Evolutionary conservation across 2,329 filamentous ascomycete genomes (phyloP).

Genomic region (Clarireedia sp.): DNA sequence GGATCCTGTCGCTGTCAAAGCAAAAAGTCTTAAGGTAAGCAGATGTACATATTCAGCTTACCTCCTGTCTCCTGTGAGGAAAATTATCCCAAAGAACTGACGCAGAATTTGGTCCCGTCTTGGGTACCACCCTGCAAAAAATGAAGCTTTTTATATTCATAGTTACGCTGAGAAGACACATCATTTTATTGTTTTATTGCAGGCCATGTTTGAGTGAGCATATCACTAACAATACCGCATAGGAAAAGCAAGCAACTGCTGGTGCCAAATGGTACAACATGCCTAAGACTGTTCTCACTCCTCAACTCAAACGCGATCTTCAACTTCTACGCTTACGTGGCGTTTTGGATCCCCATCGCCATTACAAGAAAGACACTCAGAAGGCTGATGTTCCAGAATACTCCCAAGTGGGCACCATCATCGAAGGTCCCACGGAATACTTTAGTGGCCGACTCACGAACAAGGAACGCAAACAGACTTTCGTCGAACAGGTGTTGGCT

Average conservation of each 20-base stretch:
- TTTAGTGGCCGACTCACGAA: slow-evolving; percentile 73
- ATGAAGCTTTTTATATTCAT: slow-evolving; percentile 55
- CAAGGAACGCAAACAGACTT: slow-evolving; percentile 78
- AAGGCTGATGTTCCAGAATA: slow-evolving; percentile 64
- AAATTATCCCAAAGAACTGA: slow-evolving; percentile 68
- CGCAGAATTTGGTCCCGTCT: slow-evolving; percentile 69
- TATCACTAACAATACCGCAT: slow-evolving; percentile 16
- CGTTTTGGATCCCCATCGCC: slow-evolving; percentile 75
- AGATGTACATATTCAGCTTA: not conserved
- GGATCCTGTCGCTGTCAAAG: slow-evolving; percentile 41
- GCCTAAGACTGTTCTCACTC: slow-evolving; percentile 74
- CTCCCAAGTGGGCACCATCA: slow-evolving; percentile 79
- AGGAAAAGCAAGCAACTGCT: slow-evolving; percentile 51
- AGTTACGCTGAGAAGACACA: slow-evolving; percentile 57
- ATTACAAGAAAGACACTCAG: slow-evolving; percentile 56
- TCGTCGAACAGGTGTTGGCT: slow-evolving; percentile 76
- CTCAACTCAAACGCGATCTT: slow-evolving; percentile 80
- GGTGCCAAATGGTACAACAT: slow-evolving; percentile 83
- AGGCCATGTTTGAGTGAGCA: slow-evolving; percentile 8
- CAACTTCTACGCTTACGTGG: slow-evolving; percentile 85
- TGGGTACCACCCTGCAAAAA: slow-evolving; percentile 65
- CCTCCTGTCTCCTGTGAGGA: slow-evolving; percentile 56
- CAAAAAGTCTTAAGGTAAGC: slow-evolving; percentile 44
- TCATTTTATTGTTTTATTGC: slow-evolving; percentile 1
- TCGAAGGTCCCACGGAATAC: slow-evolving; percentile 84